Conservation (phyloP, 2,329 filamentous ascomycete genomes). For the Neonectria faginata region DNA sequence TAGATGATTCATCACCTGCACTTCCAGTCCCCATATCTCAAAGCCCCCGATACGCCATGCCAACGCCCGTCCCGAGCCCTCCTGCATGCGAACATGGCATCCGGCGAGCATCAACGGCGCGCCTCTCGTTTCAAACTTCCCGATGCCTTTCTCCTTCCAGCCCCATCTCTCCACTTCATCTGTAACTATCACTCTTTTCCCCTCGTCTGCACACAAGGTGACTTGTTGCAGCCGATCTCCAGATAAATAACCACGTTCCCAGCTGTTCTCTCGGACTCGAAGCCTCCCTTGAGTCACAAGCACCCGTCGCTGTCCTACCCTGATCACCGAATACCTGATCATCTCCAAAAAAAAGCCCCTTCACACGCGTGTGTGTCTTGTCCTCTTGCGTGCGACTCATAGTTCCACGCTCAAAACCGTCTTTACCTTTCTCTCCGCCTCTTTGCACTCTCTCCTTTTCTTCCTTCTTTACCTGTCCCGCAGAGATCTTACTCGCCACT, state of each 20-base stretch:
- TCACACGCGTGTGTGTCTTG: constrained; percentile 32
- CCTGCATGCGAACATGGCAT: constrained; percentile 5
- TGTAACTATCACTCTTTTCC: no score
- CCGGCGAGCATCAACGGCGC: not conserved
- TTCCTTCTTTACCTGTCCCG: not conserved
- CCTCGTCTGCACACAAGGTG: not conserved
- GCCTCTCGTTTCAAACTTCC: constrained; percentile 23
- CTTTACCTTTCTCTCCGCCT: constrained; percentile 4
- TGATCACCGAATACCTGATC: constrained; percentile 30
- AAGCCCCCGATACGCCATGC: constrained; percentile 3
- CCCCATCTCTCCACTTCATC: not conserved
- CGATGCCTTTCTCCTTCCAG: constrained; percentile 4
- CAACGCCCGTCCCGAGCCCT: constrained; percentile 1
- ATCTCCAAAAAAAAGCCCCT: constrained; percentile 26
- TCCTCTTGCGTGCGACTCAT: constrained; percentile 32
- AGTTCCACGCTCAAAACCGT: constrained; percentile 22
- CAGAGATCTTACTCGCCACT: constrained; percentile 2
- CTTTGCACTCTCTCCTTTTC: not conserved
- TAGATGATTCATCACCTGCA: not conserved
- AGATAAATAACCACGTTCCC: constrained; percentile 20
- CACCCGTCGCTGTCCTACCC: constrained; percentile 31
- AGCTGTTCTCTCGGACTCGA: constrained; percentile 13
- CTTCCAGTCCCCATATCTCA: not conserved
- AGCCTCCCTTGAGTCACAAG: constrained; percentile 22
- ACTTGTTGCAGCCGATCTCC: not conserved